Conservation (phyloP, 352 stramenopile genomes). For the Globisporangium splendens region DNA sequence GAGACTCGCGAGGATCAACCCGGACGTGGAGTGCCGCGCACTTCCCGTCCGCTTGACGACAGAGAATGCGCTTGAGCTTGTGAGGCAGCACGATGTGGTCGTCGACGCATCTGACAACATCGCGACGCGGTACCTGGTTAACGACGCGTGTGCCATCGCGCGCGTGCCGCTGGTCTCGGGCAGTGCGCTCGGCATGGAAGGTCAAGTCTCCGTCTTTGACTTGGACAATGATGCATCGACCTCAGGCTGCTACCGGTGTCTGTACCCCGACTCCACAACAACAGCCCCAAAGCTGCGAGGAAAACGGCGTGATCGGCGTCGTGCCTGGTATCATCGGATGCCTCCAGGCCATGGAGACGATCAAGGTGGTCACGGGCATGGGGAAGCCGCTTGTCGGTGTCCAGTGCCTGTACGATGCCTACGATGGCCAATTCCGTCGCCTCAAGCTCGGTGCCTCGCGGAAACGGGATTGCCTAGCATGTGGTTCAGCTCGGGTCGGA, state of each 20-base stretch:
- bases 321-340: conserved; percentile 93
- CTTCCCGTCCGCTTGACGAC: conserved; percentile 52
- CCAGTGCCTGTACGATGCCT: conserved; percentile 81
- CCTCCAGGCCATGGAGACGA: conserved; percentile 90
- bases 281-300: conserved; percentile 71
- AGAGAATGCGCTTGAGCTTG: conserved; percentile 76
- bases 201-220: conserved; percentile 95
- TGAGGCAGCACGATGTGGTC: conserved; percentile 88
- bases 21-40: conserved; percentile 58
- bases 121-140: conserved; percentile 93
- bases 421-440: conserved; percentile 62
- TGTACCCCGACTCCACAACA: conserved; percentile 90
- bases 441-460: conserved; percentile 48
- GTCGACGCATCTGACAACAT: conserved; percentile 97
- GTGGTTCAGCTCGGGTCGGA: conserved; percentile 8
- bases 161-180: conserved; percentile 91
- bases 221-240: conserved; percentile 37
- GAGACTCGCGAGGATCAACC: conserved; percentile 69
- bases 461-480: conserved; percentile 32
- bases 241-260: conserved; percentile 93
- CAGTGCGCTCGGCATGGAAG: conserved; percentile 94
- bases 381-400: conserved; percentile 52
- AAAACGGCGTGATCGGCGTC: conserved; percentile 96
- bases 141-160: conserved; percentile 90
- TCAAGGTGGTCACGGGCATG: conserved; percentile 88